Evolutionary conservation across 192 early-diverging fungal genomes (phyloP).

Genomic region (Podila epigama): DNA sequence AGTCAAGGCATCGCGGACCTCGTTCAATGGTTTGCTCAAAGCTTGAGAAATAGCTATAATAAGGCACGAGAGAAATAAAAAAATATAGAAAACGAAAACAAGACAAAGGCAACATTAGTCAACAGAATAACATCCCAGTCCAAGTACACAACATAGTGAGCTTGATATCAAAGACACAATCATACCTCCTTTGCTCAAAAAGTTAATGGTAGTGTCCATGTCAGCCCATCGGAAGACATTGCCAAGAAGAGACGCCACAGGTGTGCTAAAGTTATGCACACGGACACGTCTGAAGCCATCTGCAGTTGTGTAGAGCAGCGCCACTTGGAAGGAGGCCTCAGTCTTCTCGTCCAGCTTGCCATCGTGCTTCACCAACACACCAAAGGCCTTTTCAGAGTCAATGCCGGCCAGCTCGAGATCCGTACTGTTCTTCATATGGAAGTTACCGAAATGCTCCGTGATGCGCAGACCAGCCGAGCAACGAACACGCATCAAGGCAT

Average conservation of each 20-base stretch:
- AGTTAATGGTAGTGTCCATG: constrained; percentile 91
- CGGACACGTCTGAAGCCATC: constrained; percentile 91
- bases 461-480: constrained; percentile 90
- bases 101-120: no score
- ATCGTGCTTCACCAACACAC: constrained; percentile 86
- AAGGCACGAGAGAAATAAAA: neutral
- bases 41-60: constrained; percentile 74
- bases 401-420: constrained; percentile 94
- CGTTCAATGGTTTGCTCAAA: constrained; percentile 70
- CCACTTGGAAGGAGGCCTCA: constrained; percentile 90
- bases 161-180: neutral
- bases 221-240: constrained; percentile 92
- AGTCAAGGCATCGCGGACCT: constrained; percentile 82
- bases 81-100: no score
- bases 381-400: constrained; percentile 86
- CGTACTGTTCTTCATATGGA: constrained; percentile 90
- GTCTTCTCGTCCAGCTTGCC: constrained; percentile 87
- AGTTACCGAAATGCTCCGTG: constrained; percentile 94
- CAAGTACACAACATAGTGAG: no score
- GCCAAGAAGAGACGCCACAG: constrained; percentile 77
- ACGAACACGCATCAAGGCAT: constrained; percentile 87
- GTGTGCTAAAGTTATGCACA: constrained; percentile 87
- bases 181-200: constrained; percentile 79
- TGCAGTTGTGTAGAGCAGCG: constrained; percentile 94
- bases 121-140: no score